Base-by-base conservation (phyloP, 768 basidiomycete species). In the Podaxis sp. region DNA sequence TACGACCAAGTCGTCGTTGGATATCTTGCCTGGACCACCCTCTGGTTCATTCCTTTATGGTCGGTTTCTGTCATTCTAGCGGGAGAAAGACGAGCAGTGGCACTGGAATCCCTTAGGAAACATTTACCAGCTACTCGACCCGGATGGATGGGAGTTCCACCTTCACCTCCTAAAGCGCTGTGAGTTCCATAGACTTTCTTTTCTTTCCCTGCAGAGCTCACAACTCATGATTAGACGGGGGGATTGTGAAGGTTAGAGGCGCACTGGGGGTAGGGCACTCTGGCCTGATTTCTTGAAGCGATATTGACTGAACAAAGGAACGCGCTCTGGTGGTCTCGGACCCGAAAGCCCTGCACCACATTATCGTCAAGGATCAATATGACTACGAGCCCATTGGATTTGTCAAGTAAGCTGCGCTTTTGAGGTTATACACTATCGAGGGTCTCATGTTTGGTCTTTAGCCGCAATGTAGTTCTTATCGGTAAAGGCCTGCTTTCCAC, bases 321-420 rank as follows among this genome's bases (percentile, higher is more conserved):
- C 58, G 51, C 2, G 2, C 49, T 15, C 26, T 56, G 3, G 12
- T 61, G 1, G 38, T 56, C 12, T 80, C 69, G 52, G 82, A 84
- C 64, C 78, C 81, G 0, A 74, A 73, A 50, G 82, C 82, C 5
- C 65, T 84, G 58, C 73, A 81, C 60, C 77, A 79, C 62, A 77
- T 84, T 40, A 40, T 80, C 8, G 71, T 82, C 57, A 82, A 77
- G 75, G 74, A 74, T 65, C 72, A 73, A 66, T 52, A 71, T 56
- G 65, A 69, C 11, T 74, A 70, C 38, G 66, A 72, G 46, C 63
- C 71, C 0, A 52, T 62, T 2, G 56, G 64, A 10, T 71, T 74
- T 51, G 65, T 72, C 28, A 65, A 60, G 74, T 75, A 60, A 11
- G 58, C 17, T 38, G n/a, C 20, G 17, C 33, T 33, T 53, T n/a